Evolutionary conservation across 169 alveolate species (phyloP), one percentile per base, ranked within the genome.

Genomic region (Plasmodium chabaudi): DNA sequence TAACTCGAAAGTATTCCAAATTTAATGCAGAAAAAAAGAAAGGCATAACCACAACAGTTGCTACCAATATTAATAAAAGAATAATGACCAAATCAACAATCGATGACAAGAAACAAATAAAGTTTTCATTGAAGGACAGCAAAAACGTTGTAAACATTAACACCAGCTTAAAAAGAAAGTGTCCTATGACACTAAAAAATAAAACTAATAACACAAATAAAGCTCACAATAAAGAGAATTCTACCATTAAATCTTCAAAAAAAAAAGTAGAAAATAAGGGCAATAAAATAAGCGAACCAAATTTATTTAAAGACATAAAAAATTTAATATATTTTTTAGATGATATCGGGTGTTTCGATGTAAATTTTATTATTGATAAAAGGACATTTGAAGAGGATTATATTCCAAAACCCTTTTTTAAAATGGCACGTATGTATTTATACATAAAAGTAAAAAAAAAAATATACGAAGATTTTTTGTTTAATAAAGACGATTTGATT

Each of bases 301-400:
- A 17, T 21, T 61, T 82, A 47, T 82, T 82, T 69, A 82, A 70
- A 19, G 84, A 65, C 9, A 61, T 82, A 34, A 82, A 82, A 56
- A 82, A 82, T 19, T 65, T 82, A 9, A 68, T 82, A 12, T 68
- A 13, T 19, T 82, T 82, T 82, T 60, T 82, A 68, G 90, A 82
- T 19, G 72, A 69, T 51, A 67, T 82, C 39, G 90, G 90, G 5
- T 82, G 86, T 60, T 67, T 67, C n/a, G 90, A 82, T 61, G 47
- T 82, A 65, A 82, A 82, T 47, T 82, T 82, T 59, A 82, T 82
- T 27, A 23, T 72, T 2, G 90, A 82, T 46, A 82, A 49, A 12
- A 65, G 90, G 56, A 57, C 9, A 51, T 82, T 82, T 60, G 42
- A 34, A 15, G 34, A 57, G n/a, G 79, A 77, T 3, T 15, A 46